These are phyloP conservation scores for Candida nitratophila DNA, from an alignment of 805 yeast species.

Conservation along the genomic window DNA sequence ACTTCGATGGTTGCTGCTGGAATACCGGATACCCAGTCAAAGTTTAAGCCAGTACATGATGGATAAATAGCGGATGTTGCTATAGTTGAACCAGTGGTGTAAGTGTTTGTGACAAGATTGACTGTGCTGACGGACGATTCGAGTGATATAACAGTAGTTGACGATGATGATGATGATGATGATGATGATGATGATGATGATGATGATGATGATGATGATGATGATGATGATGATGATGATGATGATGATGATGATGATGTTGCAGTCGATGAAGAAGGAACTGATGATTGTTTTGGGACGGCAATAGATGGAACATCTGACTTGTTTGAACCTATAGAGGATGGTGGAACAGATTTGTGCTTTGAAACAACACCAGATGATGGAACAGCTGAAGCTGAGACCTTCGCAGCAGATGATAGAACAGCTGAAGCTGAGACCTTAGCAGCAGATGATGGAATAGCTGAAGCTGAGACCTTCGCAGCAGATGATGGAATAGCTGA, in stretches of 20 bases:
- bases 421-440: too few relatives aligned
- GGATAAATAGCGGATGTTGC: conserved; percentile 1
- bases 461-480: too few relatives aligned
- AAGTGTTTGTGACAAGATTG: conserved; percentile 5
- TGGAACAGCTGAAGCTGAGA: too few relatives aligned
- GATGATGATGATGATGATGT: conserved; percentile 1
- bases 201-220: background rate
- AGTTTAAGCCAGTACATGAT: conserved; percentile 10
- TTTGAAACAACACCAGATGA: too few relatives aligned
- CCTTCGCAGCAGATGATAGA: too few relatives aligned
- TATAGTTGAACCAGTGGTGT: background rate
- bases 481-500: too few relatives aligned
- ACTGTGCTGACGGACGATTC: too few relatives aligned
- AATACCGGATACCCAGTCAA: conserved; percentile 4
- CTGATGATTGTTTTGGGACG: too few relatives aligned
- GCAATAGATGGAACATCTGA: too few relatives aligned
- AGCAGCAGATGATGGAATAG: too few relatives aligned
- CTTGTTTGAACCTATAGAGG: too few relatives aligned
- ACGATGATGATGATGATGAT: background rate
- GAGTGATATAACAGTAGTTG: background rate
- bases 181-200: conserved; percentile 1
- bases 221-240: conserved; percentile 1
- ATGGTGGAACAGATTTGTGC: too few relatives aligned
- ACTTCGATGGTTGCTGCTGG: conserved; percentile 6
- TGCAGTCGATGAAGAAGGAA: background rate